Conservation (phyloP, 169 alveolate species). For the Plasmodium cynomolgi region DNA sequence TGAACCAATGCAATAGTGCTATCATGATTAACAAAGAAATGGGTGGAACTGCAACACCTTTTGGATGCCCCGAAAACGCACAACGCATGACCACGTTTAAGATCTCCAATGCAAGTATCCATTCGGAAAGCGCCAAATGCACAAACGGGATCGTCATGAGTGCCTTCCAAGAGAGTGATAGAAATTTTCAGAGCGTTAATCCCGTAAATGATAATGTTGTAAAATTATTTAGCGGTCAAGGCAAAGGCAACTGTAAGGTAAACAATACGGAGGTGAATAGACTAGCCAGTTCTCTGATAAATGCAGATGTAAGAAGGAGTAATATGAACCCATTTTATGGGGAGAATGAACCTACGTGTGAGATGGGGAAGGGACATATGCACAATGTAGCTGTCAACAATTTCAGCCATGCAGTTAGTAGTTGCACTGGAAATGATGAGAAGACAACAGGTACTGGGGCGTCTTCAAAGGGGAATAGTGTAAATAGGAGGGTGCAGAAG, state of each 20-base stretch:
- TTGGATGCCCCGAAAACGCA: not conserved
- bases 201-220: not conserved
- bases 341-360: not conserved
- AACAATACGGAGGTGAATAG: not conserved
- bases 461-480: not conserved
- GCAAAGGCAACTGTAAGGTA: not conserved
- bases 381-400: not conserved
- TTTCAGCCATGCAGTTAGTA: not conserved
- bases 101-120: not conserved
- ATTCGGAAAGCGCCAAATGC: not conserved
- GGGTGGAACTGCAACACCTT: not conserved
- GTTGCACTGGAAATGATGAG: not conserved
- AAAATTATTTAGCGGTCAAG: not conserved
- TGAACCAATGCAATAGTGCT: not conserved
- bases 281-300: not conserved
- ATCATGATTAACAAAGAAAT: conserved; percentile 1
- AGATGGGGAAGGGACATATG: not conserved
- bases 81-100: not conserved
- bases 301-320: not conserved
- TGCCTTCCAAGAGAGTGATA: not conserved
- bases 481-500: not conserved
- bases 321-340: not conserved
- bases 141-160: not conserved
- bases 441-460: not conserved
- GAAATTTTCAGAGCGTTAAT: not conserved